These are phyloP conservation scores for Hypomontagnella submonticulosa DNA, from an alignment of 495 filamentous ascomycete genomes.

Conservation along the genomic window DNA sequence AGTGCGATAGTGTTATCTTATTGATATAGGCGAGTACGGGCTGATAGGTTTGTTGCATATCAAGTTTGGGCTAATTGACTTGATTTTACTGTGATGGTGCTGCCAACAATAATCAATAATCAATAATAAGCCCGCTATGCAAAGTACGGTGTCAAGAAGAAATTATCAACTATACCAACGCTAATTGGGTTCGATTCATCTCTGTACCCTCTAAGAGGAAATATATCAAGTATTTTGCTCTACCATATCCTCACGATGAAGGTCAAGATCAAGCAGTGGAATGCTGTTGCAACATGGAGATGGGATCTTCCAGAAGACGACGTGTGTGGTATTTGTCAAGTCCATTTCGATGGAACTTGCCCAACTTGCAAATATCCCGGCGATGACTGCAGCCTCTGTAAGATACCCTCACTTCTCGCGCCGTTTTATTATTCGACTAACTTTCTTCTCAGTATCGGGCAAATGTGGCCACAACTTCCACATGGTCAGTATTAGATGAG, in stretches of 20 bases:
- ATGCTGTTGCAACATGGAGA: conserved; percentile 92
- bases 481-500: conserved; percentile 70
- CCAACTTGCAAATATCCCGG: conserved; percentile 98
- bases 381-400: conserved; percentile 92
- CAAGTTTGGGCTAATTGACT: not conserved
- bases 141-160: conserved; percentile 2
- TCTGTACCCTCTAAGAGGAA: not conserved
- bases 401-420: conserved; percentile 48
- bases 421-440: conserved; percentile 11
- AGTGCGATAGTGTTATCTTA: conserved; percentile 5
- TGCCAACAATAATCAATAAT: conserved; percentile 10
- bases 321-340: conserved; percentile 97
- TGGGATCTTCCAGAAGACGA: conserved; percentile 99
- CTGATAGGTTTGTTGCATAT: conserved; percentile 12
- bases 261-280: conserved; percentile 91
- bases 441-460: conserved; percentile 75
- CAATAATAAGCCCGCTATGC: not conserved
- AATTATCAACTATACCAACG: not conserved
- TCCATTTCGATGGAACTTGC: conserved; percentile 97
- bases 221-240: not conserved
- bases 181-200: not conserved
- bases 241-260: conserved; percentile 71
- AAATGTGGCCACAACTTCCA: conserved; percentile 98
- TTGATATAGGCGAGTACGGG: conserved; percentile 3
- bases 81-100: conserved; percentile 18